Evolutionary conservation across 1,139 yeast species (phyloP).

Genomic region (Candida sanyaensis): DNA sequence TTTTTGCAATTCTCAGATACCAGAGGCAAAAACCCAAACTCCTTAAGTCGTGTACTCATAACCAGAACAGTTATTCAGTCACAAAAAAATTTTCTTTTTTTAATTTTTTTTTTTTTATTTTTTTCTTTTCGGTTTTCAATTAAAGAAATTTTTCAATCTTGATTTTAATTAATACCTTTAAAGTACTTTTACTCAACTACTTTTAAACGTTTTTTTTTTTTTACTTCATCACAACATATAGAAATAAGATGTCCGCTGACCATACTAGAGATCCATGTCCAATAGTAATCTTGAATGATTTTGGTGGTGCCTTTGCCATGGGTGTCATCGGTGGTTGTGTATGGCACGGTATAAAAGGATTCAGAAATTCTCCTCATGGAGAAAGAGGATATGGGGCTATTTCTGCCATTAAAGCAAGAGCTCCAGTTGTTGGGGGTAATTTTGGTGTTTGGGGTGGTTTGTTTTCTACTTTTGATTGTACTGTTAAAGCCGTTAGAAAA

Average conservation of each 20-base stretch:
- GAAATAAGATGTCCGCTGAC: slow-evolving; percentile 73
- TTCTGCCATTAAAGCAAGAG: slow-evolving; percentile 91
- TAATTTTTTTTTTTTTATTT: not conserved
- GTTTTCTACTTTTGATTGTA: slow-evolving; percentile 93
- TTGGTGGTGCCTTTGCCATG: slow-evolving; percentile 99
- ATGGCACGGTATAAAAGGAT: slow-evolving; percentile 99
- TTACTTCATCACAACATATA: not conserved
- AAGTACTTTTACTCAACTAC: not conserved
- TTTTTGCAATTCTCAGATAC: not conserved
- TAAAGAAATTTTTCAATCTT: not conserved
- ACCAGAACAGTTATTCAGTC: not conserved
- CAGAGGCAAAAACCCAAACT: not conserved
- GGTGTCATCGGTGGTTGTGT: slow-evolving; percentile 97
- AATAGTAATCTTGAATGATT: slow-evolving; percentile 89
- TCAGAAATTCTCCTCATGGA: slow-evolving; percentile 96
- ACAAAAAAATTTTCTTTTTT: not conserved
- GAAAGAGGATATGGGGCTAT: slow-evolving; percentile 91
- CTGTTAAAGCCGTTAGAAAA: slow-evolving; percentile 91
- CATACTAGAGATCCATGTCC: slow-evolving; percentile 99
- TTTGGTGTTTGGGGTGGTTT: slow-evolving; percentile 99
- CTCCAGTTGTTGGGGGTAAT: slow-evolving; percentile 98
- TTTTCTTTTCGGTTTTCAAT: too few species aligned
- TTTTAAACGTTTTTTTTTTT: not conserved
- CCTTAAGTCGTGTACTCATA: not conserved
- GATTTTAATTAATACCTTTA: not conserved